phyloP scores from a whole-genome alignment of 1,139 yeast genomes.

The Kodamaea arcana region DNA sequence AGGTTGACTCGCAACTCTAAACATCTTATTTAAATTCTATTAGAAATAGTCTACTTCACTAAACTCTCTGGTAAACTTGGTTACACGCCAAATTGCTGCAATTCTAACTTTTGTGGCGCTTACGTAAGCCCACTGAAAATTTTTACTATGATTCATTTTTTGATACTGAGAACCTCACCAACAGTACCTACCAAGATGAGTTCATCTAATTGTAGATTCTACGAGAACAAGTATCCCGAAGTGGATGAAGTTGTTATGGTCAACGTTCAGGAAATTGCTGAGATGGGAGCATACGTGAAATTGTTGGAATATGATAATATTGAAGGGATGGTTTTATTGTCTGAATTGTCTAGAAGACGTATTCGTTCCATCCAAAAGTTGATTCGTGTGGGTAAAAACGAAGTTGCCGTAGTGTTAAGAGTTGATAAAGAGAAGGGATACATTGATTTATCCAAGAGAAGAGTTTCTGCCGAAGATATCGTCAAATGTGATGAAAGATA shows the following conservation, averaged over 20 bases:
- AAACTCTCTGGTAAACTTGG: too few species aligned
- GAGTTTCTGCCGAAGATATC: constrained; percentile 97
- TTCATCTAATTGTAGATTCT: constrained; percentile 90
- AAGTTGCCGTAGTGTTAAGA: constrained; percentile 97
- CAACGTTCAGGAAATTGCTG: constrained; percentile 96
- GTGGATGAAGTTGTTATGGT: constrained; percentile 99
- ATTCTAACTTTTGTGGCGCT: too few species aligned
- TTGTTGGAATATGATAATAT: constrained; percentile 94
- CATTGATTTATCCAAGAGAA: constrained; percentile 94
- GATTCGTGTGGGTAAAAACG: constrained; percentile 97
- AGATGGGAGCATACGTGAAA: constrained; percentile 97
- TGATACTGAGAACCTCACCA: too few species aligned
- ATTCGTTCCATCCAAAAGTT: constrained; percentile 95
- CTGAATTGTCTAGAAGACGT: constrained; percentile 97
- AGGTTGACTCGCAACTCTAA: too few species aligned
- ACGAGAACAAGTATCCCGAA: constrained; percentile 97
- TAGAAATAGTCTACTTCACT: too few species aligned
- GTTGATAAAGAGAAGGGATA: constrained; percentile 98
- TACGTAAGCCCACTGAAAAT: too few species aligned
- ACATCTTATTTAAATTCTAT: too few species aligned
- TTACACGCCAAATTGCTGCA: too few species aligned
- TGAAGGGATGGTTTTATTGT: constrained; percentile 96
- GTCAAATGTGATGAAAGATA: constrained; percentile 96
- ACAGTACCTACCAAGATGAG: too few species aligned
- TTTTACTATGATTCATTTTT: too few species aligned